These are phyloP conservation scores for Yarrowia osloensis DNA, from an alignment of 805 yeast species.

Conservation along the genomic window DNA sequence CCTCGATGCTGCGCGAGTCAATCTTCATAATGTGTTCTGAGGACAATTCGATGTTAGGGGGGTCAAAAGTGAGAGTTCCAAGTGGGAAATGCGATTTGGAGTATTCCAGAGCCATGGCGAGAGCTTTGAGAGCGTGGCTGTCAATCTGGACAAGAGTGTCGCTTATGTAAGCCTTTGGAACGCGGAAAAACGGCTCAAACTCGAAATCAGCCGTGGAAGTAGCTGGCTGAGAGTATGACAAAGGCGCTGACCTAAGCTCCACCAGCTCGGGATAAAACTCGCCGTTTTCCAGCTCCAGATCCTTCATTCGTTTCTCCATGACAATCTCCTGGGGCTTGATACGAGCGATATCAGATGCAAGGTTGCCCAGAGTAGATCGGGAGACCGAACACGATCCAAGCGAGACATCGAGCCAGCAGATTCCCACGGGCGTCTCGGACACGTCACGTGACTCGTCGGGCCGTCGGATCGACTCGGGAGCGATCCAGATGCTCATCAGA, in stretches of 20 bases:
- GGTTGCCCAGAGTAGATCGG: constrained; percentile 57
- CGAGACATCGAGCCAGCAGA: constrained; percentile 88
- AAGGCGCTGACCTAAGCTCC: constrained; percentile 59
- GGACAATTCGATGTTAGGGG: constrained; percentile 59
- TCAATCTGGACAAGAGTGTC: neutral
- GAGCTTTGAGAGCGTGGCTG: constrained; percentile 54
- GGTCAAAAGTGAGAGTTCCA: constrained; percentile 58
- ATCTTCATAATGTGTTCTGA: constrained; percentile 64
- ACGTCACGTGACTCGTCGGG: constrained; percentile 35
- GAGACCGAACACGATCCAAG: constrained; percentile 78
- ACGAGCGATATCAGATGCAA: constrained; percentile 72
- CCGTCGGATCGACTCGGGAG: constrained; percentile 26
- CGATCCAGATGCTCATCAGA: constrained; percentile 56
- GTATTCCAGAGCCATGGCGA: constrained; percentile 66
- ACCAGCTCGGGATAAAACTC: constrained; percentile 59
- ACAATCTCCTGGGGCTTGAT: constrained; percentile 81
- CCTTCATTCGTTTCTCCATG: constrained; percentile 41
- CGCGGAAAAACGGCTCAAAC: neutral
- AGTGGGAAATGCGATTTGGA: constrained; percentile 73
- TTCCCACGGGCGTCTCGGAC: constrained; percentile 56
- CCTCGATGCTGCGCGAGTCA: constrained; percentile 53
- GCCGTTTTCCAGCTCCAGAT: constrained; percentile 47
- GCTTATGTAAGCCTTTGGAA: neutral
- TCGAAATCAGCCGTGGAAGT: constrained; percentile 35
- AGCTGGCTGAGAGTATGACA: constrained; percentile 55